Base-by-base conservation (phyloP, 352 stramenopile species). In the Phytophthora pini region DNA sequence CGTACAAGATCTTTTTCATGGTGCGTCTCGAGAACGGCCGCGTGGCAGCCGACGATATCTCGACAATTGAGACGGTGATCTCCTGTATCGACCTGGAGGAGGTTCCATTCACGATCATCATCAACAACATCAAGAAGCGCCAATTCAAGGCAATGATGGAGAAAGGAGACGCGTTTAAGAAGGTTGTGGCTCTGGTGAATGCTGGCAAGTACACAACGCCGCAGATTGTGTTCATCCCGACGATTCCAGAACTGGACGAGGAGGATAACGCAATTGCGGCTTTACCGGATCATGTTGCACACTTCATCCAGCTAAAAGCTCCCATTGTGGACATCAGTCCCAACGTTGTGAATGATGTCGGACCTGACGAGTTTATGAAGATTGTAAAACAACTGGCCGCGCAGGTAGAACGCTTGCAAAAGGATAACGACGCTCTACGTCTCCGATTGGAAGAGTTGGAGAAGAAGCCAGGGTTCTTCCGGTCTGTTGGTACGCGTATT, bases 1-100 rank as follows among this genome's bases (percentile, higher is more conserved):
- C 5, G 12, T 70, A 67, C 55, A 70, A 74, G 17, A 45, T 70
- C 13, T 67, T 74, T 22, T 74, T 70, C 56, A 66, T 74, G 55
- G 55, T 70, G 31, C 50, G 61, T 3, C 54, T 74, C 5, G 40
- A 61, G 38, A 67, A 61, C 20, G 66, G 60, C 17, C 66, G 66
- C 2, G 60, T 70, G 26, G 56, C 65, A 20, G 51, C 27, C 11
- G 56, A 74, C n/a, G 66, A 74, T 29, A n/a, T 70, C 12, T 32
- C 49, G 5, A 70, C 66, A 5, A 60, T 74, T 7, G 59, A 74
- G 17, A 56, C 49, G 9, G 65, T 70, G 26, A 44, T 74, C 3
- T 24, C 50, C 38, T 67, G 54, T 9, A 74, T 74, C 22, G 47
- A 54, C n/a, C 32, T 56, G 48, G 27, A 57, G 1, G 7, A 56